A percentile compares a stretch with the other conserved stretches of the same genome.
Conservation (phyloP, 1,284 basidiomycete species). For the Mrakiaceae sp. region DNA sequence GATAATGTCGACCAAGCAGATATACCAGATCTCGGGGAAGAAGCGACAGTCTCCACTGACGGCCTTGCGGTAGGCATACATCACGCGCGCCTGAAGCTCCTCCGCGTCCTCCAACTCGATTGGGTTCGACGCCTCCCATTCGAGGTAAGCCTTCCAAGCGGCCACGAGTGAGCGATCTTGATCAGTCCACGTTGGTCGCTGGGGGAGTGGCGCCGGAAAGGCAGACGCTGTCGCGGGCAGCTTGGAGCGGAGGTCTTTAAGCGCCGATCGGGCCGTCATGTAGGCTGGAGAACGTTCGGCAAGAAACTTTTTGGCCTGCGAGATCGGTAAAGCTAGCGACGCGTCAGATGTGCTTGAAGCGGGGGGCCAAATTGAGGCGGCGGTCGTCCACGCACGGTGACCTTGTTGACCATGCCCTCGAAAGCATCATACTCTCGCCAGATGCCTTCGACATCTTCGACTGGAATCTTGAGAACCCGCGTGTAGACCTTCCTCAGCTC, state of each 20-base stretch:
- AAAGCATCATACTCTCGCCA: conserved; percentile 95
- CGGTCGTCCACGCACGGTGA: conserved; percentile 49
- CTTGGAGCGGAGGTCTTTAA: conserved; percentile 58
- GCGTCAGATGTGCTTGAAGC: not conserved
- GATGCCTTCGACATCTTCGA: conserved; percentile 82
- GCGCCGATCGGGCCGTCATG: conserved; percentile 85
- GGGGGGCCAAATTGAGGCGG: not conserved
- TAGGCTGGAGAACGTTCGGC: conserved; percentile 69
- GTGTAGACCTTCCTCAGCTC: conserved; percentile 83
- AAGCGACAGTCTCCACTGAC: conserved; percentile 77
- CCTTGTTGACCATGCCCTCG: conserved; percentile 80
- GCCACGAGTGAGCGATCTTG: conserved; percentile 63
- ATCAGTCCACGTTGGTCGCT: conserved; percentile 58
- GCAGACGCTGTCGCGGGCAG: conserved; percentile 52
- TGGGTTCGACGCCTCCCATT: conserved; percentile 94
- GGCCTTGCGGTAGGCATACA: conserved; percentile 76
- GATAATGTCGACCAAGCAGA: conserved; percentile 1
- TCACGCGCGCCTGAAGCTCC: conserved; percentile 56
- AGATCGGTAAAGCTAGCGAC: not conserved
- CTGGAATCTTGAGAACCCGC: conserved; percentile 81
- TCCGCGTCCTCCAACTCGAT: conserved; percentile 58
- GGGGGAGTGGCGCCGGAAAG: conserved; percentile 53
- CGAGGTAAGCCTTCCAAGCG: conserved; percentile 82
- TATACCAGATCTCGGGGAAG: conserved; percentile 86
- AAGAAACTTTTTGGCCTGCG: conserved; percentile 83